phyloP scores from a whole-genome alignment of 805 yeast species.

The Candida palmyrensis region DNA sequence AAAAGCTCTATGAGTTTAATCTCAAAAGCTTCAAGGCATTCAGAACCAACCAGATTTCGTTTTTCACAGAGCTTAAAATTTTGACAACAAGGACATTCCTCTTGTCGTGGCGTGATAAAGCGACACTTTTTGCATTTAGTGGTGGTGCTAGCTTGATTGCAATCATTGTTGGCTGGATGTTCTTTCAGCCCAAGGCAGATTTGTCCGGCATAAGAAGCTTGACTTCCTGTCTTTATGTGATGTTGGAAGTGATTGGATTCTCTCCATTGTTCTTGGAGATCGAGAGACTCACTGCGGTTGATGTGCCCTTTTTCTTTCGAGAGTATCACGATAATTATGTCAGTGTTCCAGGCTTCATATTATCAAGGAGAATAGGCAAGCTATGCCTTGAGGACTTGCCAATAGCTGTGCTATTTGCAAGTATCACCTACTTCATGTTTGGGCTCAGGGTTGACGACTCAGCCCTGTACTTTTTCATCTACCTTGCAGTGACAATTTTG shows the following conservation, averaged over 20 bases:
- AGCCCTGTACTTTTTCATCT: constrained; percentile 52
- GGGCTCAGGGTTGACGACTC: constrained; percentile 45
- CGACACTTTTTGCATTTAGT: constrained; percentile 29
- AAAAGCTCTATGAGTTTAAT: constrained; percentile 12
- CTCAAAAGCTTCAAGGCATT: constrained; percentile 12
- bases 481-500: constrained; percentile 54
- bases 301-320: constrained; percentile 37
- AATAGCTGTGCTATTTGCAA: constrained; percentile 52
- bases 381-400: constrained; percentile 65
- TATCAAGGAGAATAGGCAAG: constrained; percentile 63
- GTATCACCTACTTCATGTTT: constrained; percentile 70
- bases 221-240: constrained; percentile 31
- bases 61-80: constrained; percentile 23
- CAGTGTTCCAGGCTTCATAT: constrained; percentile 59
- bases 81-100: constrained; percentile 32
- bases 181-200: constrained; percentile 55
- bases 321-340: constrained; percentile 70
- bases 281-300: constrained; percentile 33
- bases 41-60: constrained; percentile 17
- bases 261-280: constrained; percentile 35
- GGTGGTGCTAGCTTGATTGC: constrained; percentile 48
- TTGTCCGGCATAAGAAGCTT: constrained; percentile 62
- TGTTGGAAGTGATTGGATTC: constrained; percentile 37
- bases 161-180: constrained; percentile 71
- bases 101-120: constrained; percentile 27